Percentiles rank a stretch among this genome's conserved stretches.
These are phyloP conservation scores for Poa annua DNA, from an alignment of 176 grass and related monocot species.

Conservation along the genomic window DNA sequence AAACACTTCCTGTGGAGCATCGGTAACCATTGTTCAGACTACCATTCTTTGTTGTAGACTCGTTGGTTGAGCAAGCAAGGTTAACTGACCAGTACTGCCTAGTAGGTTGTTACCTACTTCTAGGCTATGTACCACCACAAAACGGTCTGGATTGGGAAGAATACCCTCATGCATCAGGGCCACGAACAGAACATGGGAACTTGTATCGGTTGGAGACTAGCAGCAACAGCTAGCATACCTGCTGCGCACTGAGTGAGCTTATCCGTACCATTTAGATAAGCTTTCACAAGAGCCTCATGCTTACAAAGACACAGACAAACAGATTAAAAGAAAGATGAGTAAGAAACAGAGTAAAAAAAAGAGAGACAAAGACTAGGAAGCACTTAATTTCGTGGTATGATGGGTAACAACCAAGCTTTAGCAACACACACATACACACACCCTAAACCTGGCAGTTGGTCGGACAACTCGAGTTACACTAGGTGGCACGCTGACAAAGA, in stretches of 20 bases:
- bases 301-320: conserved; percentile 9
- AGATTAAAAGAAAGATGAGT: not conserved
- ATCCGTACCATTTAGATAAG: not conserved
- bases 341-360: too few relatives aligned
- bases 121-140: conserved; percentile 2
- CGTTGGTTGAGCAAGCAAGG: not conserved
- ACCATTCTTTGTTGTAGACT: not conserved
- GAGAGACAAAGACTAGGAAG: conserved; percentile 13
- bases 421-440: conserved; percentile 18
- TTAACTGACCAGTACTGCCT: not conserved
- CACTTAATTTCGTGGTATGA: conserved; percentile 45
- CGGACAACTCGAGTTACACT: conserved; percentile 46
- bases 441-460: conserved; percentile 51
- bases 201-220: not conserved
- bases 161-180: conserved; percentile 2
- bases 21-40: not conserved
- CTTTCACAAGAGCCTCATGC: too few relatives aligned
- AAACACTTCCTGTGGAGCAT: conserved; percentile 5
- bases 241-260: conserved; percentile 37
- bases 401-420: conserved; percentile 34
- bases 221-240: conserved; percentile 32
- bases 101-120: not conserved
- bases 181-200: not conserved
- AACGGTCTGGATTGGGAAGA: conserved; percentile 1
- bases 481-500: conserved; percentile 42